Conservation (phyloP, 805 yeast species). For the Sugiyamaella lignohabitans region DNA sequence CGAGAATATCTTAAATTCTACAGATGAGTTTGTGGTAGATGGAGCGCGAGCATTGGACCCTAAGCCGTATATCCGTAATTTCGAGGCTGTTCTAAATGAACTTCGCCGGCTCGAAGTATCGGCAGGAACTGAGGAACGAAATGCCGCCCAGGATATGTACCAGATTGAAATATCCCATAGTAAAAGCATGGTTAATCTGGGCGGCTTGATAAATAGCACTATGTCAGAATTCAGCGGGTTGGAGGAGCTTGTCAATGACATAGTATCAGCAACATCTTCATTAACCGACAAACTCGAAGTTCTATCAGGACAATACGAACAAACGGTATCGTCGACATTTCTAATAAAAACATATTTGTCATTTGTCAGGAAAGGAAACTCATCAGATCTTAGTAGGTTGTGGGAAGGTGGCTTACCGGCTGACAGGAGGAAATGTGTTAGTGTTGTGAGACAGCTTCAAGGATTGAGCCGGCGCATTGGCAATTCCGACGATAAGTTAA, state of each 20-base stretch:
- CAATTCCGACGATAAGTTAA: slow-evolving; percentile 22
- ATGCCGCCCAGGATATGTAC: slow-evolving; percentile 52
- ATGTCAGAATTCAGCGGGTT: slow-evolving; percentile 32
- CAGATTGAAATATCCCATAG: slow-evolving; percentile 62
- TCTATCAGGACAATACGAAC: slow-evolving; percentile 59
- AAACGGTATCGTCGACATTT: slow-evolving; percentile 64
- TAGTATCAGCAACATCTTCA: slow-evolving; percentile 27
- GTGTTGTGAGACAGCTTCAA: slow-evolving; percentile 57
- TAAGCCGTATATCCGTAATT: slow-evolving; percentile 88
- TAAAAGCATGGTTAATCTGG: slow-evolving; percentile 52
- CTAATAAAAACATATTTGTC: slow-evolving; percentile 71
- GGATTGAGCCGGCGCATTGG: slow-evolving; percentile 58
- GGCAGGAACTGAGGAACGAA: slow-evolving; percentile 43
- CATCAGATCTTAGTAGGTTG: slow-evolving; percentile 50
- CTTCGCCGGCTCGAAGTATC: slow-evolving; percentile 55
- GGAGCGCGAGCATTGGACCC: slow-evolving; percentile 54
- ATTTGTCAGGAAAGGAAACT: slow-evolving; percentile 53
- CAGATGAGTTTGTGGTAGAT: slow-evolving; percentile 16
- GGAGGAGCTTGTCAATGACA: slow-evolving; percentile 28
- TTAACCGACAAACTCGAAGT: slow-evolving; percentile 29
- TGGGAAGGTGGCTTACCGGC: slow-evolving; percentile 40
- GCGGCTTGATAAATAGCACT: slow-evolving; percentile 37
- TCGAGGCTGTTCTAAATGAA: slow-evolving; percentile 76
- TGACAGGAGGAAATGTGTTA: slow-evolving; percentile 63
- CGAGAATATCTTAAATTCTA: slow-evolving; percentile 43